Percentiles rank a stretch among this genome's conserved stretches.
phyloP scores from a whole-genome alignment of 2,329 filamentous ascomycete genomes.

The Aspergillus aculeatinus region DNA sequence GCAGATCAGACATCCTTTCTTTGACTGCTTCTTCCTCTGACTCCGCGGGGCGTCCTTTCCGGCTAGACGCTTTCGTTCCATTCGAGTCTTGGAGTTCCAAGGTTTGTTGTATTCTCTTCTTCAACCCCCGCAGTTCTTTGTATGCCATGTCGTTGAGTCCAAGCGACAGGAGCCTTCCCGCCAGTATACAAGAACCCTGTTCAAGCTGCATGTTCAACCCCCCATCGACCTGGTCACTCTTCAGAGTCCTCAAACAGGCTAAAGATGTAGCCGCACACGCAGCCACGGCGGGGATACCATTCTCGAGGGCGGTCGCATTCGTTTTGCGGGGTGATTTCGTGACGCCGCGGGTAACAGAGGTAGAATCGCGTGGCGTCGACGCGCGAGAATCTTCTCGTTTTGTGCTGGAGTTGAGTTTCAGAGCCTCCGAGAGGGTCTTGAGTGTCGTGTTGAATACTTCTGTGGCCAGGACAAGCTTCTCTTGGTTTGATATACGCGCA shows the following conservation, averaged over 20 bases:
- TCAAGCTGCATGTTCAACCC: conserved; percentile 42
- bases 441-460: conserved; percentile 48
- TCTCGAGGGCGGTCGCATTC: conserved; percentile 20
- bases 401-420: conserved; percentile 29
- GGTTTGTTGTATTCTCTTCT: conserved; percentile 36
- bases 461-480: conserved; percentile 45
- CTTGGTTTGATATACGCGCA: conserved; percentile 33
- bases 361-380: conserved; percentile 20
- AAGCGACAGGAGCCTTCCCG: conserved; percentile 42
- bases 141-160: conserved; percentile 43
- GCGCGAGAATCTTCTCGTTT: conserved; percentile 19
- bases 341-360: conserved; percentile 27
- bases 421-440: conserved; percentile 43
- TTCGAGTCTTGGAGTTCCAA: conserved; percentile 24
- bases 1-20: conserved; percentile 40
- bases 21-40: conserved; percentile 31
- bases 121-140: conserved; percentile 42
- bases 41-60: conserved; percentile 12
- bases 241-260: conserved; percentile 38
- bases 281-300: conserved; percentile 33
- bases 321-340: conserved; percentile 25
- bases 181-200: conserved; percentile 44
- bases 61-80: conserved; percentile 18
- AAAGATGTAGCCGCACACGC: conserved; percentile 44
- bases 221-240: conserved; percentile 27